Base-by-base conservation (phyloP, 23 red algal species). In the Gracilaria caudata region DNA sequence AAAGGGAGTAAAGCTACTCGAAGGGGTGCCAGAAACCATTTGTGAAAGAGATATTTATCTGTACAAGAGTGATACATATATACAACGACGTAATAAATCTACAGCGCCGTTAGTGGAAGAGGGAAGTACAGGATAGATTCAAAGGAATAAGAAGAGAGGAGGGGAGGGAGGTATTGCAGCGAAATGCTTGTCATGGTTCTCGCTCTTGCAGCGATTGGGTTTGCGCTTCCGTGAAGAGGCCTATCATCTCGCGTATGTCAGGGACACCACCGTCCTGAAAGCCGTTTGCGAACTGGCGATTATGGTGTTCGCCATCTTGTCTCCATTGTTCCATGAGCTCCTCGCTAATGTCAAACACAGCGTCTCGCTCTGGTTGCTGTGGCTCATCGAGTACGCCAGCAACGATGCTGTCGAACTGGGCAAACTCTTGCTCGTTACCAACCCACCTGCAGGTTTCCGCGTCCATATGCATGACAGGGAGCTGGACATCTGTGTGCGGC, bases 401-500 rank as follows among this genome's bases (percentile, higher is more conserved):
- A 24, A 65, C 58, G 14, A 83, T 47, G 13, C 57, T 58, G 29
- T 66, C 79, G 44, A 83, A 83, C 5, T 66, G 79, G 19, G 20
- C 34, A 45, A 83, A 83, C 17, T 83, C 25, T 5, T 83, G 79
- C 58, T 83, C 79, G 47, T 83, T 83, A 25, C 79, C 79, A 16
- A 66, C 63, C 79, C 79, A 83, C 37, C 45, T 44, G 8, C 56
- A 34, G 6, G 38, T 43, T 40, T 43, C 39, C 1, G 79, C 34
- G 55, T 83, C 79, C 79, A 83, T 83, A 45, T 38, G 49, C 79
- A 83, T 83, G 36, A 19, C 70, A 26, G 70, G 39, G 4, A 43
- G 37, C 43, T 25, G 39, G 8, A 40, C 33, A 75, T 43, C 20
- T 5, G 38, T 43, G 47, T n/a, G 25, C 43, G 37, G 14, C 0